Base-by-base conservation (phyloP, 2,329 filamentous ascomycete genomes). In the Byssoonygena ceratinophila region DNA sequence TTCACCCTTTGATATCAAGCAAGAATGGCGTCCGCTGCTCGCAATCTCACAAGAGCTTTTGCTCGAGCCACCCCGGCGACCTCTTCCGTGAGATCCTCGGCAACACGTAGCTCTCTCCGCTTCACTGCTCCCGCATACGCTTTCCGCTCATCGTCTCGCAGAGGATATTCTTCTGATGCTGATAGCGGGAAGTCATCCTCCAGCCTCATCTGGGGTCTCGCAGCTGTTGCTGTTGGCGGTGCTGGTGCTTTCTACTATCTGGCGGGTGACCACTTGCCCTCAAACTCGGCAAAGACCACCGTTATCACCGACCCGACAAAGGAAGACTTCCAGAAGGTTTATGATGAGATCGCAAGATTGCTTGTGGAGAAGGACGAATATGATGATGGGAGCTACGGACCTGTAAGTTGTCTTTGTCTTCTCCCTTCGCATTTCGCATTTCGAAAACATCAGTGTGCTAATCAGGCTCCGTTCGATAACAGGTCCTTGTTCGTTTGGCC, bases 341-440 rank as follows among this genome's bases (percentile, higher is more conserved):
- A 97, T 76, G 80, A 96, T 68, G 84, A 83, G 65, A 82, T 97
- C 62, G 90, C 91, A 52, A 72, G 76, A 65, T 77, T 77, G 56
- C 76, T 97, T 52, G 84, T 92, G 70, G 87, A 96, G 73, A 82
- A 94, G 67, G 87, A 92, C 62, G 85, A 96, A 60, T 97, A 97
- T 69, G 91, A 97, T 65, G 91, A 98, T 69, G 91, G 92, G 61
- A 92, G 85, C 75, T 97, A 94, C 68, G 91, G 89, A 53, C 92
- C 91, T 25, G 89, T 74, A 67, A 64, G 71, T 62, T 12, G 43
- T 12, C 5, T 34, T 48, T 37, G 8, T 12, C 2, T 37, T 6
- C 18, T 18, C 5, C n/a, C n/a, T 37, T 18, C 40, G 36, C 16
- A 4, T 16, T 7, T 37, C 9, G 20, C 16, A 20, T 2, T 5